Evolutionary conservation across 129 eudicot genomes (phyloP).

Genomic region (Lactuca sativa): DNA sequence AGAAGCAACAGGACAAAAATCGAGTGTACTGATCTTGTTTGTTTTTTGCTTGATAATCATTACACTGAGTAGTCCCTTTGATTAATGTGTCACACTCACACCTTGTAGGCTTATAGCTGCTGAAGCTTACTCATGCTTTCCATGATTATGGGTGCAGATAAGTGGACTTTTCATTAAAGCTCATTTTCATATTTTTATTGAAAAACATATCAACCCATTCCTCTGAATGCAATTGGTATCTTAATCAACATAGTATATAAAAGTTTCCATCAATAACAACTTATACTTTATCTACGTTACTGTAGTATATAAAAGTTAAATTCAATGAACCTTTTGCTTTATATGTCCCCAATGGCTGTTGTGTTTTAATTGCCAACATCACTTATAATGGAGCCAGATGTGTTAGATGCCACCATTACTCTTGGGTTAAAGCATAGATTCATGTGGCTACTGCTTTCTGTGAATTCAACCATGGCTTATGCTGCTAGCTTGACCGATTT

Average conservation of each 20-base stretch:
- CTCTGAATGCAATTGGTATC: no score
- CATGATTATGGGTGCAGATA: slow-evolving; percentile 41
- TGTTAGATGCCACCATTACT: slow-evolving; percentile 54
- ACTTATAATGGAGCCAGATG: slow-evolving; percentile 85
- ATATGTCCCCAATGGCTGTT: slow-evolving; percentile 93
- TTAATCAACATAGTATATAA: no score
- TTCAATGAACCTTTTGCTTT: slow-evolving; percentile 94
- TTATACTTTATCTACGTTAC: no score
- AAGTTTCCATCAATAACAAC: no score
- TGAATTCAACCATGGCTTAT: slow-evolving; percentile 85
- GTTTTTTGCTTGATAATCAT: slow-evolving; percentile 76
- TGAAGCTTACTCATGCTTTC: slow-evolving; percentile 13
- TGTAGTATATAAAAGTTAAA: no score
- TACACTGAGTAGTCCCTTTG: slow-evolving; percentile 57
- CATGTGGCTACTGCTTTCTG: slow-evolving; percentile 70
- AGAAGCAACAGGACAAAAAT: no score
- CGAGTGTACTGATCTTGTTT: no score
- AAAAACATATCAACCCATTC: no score
- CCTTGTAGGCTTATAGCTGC: slow-evolving; percentile 10
- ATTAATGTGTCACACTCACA: not conserved
- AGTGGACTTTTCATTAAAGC: no score
- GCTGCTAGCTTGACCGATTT: slow-evolving; percentile 91
- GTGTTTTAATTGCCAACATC: slow-evolving; percentile 76
- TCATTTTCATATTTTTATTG: no score
- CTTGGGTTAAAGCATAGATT: slow-evolving; percentile 51